Evolutionary conservation across 495 filamentous ascomycete species (phyloP).

Genomic region (Talaromyces stipitatus): DNA sequence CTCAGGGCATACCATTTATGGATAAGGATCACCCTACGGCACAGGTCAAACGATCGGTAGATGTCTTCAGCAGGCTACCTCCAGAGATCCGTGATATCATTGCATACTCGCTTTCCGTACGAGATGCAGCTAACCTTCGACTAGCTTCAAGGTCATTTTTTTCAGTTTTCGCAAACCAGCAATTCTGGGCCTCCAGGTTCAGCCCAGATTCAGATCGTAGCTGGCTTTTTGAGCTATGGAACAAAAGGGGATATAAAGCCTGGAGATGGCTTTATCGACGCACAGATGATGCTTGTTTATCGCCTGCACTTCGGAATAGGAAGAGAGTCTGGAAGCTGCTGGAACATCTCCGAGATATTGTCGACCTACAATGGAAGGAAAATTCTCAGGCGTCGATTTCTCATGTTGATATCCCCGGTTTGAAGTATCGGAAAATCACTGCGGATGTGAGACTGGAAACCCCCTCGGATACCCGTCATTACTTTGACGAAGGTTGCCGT

Average conservation of each 20-base stretch:
- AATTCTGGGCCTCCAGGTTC: neutral
- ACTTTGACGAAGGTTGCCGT: conserved; percentile 2
- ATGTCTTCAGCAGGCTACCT: neutral
- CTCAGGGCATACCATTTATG: neutral
- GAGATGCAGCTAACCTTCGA: neutral
- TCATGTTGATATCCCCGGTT: neutral
- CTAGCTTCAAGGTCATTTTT: neutral
- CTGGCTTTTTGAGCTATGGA: neutral
- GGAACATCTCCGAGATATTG: neutral
- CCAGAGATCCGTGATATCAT: neutral
- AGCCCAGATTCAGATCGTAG: neutral
- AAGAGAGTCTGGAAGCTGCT: neutral
- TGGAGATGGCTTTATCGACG: conserved; percentile 3
- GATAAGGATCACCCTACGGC: too few relatives aligned
- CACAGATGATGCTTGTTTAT: neutral
- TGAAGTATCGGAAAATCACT: neutral
- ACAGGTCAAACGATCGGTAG: too few relatives aligned
- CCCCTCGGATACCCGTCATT: neutral
- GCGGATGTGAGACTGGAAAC: neutral
- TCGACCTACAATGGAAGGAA: neutral
- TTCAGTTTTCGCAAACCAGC: neutral
- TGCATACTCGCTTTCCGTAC: neutral
- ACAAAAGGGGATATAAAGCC: neutral
- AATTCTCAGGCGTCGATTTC: neutral
- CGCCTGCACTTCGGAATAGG: neutral